phyloP scores from a whole-genome alignment of 768 basidiomycete genomes.

The Rhodosporidiobolus odoratus region DNA sequence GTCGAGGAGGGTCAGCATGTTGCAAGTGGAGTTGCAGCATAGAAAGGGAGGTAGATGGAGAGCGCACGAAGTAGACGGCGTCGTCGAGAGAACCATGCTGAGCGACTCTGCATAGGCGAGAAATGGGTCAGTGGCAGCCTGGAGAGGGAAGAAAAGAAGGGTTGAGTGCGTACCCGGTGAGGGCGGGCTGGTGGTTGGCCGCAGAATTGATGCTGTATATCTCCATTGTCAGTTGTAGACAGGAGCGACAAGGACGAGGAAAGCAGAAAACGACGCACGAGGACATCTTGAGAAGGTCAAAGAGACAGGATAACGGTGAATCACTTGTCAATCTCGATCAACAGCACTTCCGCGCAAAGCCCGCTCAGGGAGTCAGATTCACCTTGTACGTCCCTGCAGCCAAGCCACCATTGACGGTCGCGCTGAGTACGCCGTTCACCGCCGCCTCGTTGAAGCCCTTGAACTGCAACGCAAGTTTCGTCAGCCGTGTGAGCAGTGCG shows the following conservation, averaged over 20 bases:
- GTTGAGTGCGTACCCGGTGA: background rate
- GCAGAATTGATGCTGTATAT: conserved; percentile 54
- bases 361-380: conserved; percentile 42
- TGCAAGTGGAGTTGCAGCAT: too few relatives aligned
- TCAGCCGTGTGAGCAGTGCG: background rate
- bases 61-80: conserved; percentile 51
- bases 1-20: too few relatives aligned
- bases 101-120: conserved; percentile 47
- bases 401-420: conserved; percentile 56
- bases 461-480: background rate
- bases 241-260: background rate
- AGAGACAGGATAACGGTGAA: background rate
- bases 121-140: conserved; percentile 30
- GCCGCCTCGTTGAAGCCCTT: conserved; percentile 52
- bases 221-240: background rate
- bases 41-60: too few relatives aligned
- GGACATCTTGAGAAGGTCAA: background rate
- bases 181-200: conserved; percentile 55
- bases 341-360: background rate
- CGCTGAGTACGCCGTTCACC: conserved; percentile 52
- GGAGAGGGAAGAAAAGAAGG: background rate
- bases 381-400: conserved; percentile 59
- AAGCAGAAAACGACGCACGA: background rate
- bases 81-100: conserved; percentile 63
- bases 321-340: background rate